These are phyloP conservation scores for Asterochloris erici DNA, from an alignment of 139 green algal species.

Conservation along the genomic window DNA sequence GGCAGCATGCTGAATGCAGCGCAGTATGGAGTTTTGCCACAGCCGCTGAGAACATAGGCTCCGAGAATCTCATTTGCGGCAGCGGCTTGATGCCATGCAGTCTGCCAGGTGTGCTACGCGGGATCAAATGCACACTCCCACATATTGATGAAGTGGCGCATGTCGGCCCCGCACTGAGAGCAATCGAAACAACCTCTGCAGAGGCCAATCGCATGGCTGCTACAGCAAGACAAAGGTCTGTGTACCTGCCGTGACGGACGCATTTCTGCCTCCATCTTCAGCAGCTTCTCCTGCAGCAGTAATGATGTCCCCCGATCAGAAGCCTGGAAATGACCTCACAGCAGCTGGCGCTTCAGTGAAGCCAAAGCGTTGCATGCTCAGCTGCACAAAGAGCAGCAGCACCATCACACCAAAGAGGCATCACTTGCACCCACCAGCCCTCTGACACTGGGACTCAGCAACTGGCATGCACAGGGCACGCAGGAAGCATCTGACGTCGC, in stretches of 20 bases:
- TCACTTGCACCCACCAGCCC: neutral
- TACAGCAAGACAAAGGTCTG: no score
- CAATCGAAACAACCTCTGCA: neutral
- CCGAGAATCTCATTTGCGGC: no score
- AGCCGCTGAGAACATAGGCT: no score
- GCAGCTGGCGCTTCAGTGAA: neutral
- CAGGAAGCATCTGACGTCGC: neutral
- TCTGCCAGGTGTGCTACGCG: no score
- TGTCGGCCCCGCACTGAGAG: neutral
- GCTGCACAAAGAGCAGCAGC: neutral
- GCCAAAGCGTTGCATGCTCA: neutral
- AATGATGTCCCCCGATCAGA: neutral
- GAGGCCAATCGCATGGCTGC: no score
- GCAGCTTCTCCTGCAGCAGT: slow-evolving; percentile 14
- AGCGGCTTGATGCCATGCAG: neutral
- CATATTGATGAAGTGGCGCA: neutral
- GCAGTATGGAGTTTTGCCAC: no score
- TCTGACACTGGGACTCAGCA: neutral
- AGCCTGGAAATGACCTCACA: neutral
- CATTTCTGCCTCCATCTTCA: slow-evolving; percentile 15
- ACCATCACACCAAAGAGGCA: neutral
- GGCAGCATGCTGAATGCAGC: no score
- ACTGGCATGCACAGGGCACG: neutral
- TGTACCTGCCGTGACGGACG: slow-evolving; percentile 5
- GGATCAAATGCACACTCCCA: neutral